Conservation (phyloP, 495 filamentous ascomycete genomes). For the Parachaetomium inaequale region DNA sequence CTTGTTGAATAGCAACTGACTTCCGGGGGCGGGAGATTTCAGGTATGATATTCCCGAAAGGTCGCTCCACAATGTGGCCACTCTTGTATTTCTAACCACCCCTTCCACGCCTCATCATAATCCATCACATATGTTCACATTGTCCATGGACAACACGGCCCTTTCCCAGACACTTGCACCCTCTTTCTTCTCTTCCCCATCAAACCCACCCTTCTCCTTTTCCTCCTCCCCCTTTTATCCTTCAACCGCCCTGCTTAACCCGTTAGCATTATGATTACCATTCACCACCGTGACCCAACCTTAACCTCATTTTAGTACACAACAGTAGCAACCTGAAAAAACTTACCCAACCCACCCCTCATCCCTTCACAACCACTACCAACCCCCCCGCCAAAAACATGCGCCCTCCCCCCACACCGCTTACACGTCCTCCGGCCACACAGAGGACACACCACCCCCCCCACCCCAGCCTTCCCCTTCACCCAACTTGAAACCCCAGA, state of each 20-base stretch:
- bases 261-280: too few relatives aligned
- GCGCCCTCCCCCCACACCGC: background rate
- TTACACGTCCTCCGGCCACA: slow-evolving; percentile 2
- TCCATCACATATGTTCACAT: too few relatives aligned
- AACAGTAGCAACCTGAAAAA: background rate
- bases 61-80: too few relatives aligned
- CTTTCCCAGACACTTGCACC: background rate
- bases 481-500: background rate
- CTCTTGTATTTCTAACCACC: too few relatives aligned
- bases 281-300: too few relatives aligned
- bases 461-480: background rate
- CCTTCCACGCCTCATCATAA: too few relatives aligned
- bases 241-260: background rate
- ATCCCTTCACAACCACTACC: background rate
- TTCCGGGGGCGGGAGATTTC: too few relatives aligned
- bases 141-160: background rate
- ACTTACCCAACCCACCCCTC: background rate
- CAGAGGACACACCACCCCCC: background rate
- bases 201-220: background rate
- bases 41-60: too few relatives aligned
- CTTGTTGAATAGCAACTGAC: too few relatives aligned
- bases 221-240: background rate
- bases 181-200: background rate
- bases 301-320: too few relatives aligned
- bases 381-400: background rate